Conservation (phyloP, 2,329 filamentous ascomycete genomes). For the Exophiala spinifera region DNA sequence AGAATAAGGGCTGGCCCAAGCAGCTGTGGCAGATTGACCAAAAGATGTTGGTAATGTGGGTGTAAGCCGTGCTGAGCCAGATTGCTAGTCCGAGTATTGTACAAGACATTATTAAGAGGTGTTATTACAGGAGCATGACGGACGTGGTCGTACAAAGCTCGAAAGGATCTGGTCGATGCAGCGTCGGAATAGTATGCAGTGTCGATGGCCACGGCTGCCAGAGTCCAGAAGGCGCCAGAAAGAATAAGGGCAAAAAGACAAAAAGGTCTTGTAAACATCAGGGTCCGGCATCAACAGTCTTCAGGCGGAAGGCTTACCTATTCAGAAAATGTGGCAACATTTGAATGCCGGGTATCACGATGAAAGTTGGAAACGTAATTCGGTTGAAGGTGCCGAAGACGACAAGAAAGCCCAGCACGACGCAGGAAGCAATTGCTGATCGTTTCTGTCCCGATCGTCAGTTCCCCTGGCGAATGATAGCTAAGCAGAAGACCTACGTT, state of each 20-base stretch:
- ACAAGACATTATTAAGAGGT: slow-evolving; percentile 72
- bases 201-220: slow-evolving; percentile 75
- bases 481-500: slow-evolving; percentile 56
- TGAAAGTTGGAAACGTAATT: slow-evolving; percentile 93
- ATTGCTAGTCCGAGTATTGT: slow-evolving; percentile 69
- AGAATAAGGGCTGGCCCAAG: slow-evolving; percentile 67
- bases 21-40: slow-evolving; percentile 68
- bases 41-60: slow-evolving; percentile 72
- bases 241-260: slow-evolving; percentile 61
- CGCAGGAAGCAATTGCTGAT: slow-evolving; percentile 71
- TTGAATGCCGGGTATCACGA: slow-evolving; percentile 77
- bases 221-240: slow-evolving; percentile 65
- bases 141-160: slow-evolving; percentile 50
- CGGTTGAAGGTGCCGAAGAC: slow-evolving; percentile 92
- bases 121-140: slow-evolving; percentile 67
- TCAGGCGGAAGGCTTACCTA: slow-evolving; percentile 55
- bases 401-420: slow-evolving; percentile 73
- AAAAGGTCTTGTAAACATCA: slow-evolving; percentile 44
- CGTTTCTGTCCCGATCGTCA: slow-evolving; percentile 54
- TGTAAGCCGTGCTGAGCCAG: slow-evolving; percentile 73
- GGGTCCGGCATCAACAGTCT: neutral
- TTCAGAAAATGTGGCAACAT: slow-evolving; percentile 81
- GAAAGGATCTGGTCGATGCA: slow-evolving; percentile 37
- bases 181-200: slow-evolving; percentile 71
- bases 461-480: neutral